Conservation (phyloP, 768 basidiomycete genomes). For the Thelephora aurantiotincta region DNA sequence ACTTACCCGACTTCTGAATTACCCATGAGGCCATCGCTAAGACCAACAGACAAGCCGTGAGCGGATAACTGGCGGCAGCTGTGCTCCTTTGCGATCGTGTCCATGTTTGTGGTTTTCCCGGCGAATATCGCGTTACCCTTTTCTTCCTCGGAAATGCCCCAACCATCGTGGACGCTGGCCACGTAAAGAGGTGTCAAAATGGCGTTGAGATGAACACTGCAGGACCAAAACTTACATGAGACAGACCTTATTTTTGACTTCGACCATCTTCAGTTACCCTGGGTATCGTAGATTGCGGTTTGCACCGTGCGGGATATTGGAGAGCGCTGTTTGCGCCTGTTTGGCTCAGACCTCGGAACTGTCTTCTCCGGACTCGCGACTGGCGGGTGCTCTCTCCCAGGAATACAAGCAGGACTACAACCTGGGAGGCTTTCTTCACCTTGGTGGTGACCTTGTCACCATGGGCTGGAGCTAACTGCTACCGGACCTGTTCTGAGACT, state of each 20-base stretch:
- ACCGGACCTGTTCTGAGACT: too few species aligned
- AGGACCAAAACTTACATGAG: conserved; percentile 46
- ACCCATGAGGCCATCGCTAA: conserved; percentile 92
- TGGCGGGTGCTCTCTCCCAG: too few species aligned
- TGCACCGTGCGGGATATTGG: not conserved
- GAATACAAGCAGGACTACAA: too few species aligned
- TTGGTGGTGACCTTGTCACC: too few species aligned
- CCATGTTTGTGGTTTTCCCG: conserved; percentile 80
- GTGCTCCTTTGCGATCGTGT: conserved; percentile 66
- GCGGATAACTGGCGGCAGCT: conserved; percentile 62
- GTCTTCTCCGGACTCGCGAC: not conserved
- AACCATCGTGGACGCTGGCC: conserved; percentile 88
- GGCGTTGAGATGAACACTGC: not conserved
- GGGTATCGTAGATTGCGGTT: not conserved
- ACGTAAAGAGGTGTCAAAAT: not conserved
- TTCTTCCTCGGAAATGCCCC: conserved; percentile 62
- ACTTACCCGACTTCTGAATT: conserved; percentile 94
- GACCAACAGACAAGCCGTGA: conserved; percentile 84
- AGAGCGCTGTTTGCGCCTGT: not conserved
- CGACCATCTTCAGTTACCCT: conserved; percentile 16
- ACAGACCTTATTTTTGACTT: conserved; percentile 81
- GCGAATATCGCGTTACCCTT: conserved; percentile 86
- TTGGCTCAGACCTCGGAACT: not conserved
- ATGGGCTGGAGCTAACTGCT: too few species aligned
- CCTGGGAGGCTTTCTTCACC: too few species aligned